Evolutionary conservation across 116 monocot species (phyloP).

Genomic region (Zostera marina): DNA sequence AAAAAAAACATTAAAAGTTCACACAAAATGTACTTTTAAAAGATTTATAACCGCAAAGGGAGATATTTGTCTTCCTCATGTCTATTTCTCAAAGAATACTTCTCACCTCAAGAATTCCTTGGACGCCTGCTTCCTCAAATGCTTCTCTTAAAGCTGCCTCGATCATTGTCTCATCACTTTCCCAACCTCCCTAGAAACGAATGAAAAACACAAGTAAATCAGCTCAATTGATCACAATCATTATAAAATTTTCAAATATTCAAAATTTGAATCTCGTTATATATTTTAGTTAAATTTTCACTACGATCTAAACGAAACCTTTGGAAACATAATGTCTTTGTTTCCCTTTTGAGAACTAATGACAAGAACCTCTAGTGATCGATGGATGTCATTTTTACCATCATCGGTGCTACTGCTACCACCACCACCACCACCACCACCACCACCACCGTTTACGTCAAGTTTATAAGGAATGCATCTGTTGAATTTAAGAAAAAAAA

Average conservation of each 20-base stretch:
- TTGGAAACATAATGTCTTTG: slow-evolving; percentile 46
- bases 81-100: too few relatives aligned
- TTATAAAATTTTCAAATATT: too few relatives aligned
- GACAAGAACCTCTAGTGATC: slow-evolving; percentile 34
- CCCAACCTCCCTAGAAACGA: slow-evolving; percentile 11
- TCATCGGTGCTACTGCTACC: not conserved
- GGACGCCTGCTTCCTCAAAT: slow-evolving; percentile 15
- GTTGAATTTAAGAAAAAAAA: not conserved
- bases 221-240: too few relatives aligned
- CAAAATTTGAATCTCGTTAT: too few relatives aligned
- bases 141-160: slow-evolving; percentile 13
- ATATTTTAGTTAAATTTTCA: too few relatives aligned
- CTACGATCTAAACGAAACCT: slow-evolving; percentile 22
- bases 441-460: too few relatives aligned
- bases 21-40: too few relatives aligned
- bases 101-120: slow-evolving; percentile 7
- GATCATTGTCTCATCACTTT: slow-evolving; percentile 11
- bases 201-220: not conserved
- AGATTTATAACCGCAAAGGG: too few relatives aligned
- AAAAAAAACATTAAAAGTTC: too few relatives aligned
- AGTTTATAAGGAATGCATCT: slow-evolving; percentile 44
- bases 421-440: too few relatives aligned
- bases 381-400: slow-evolving; percentile 3
- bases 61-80: too few relatives aligned
- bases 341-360: slow-evolving; percentile 57